Percentiles rank a stretch among this genome's conserved stretches.
These are phyloP conservation scores for Aspergillus ruber DNA, from an alignment of 2,329 filamentous ascomycete species.

Conservation along the genomic window DNA sequence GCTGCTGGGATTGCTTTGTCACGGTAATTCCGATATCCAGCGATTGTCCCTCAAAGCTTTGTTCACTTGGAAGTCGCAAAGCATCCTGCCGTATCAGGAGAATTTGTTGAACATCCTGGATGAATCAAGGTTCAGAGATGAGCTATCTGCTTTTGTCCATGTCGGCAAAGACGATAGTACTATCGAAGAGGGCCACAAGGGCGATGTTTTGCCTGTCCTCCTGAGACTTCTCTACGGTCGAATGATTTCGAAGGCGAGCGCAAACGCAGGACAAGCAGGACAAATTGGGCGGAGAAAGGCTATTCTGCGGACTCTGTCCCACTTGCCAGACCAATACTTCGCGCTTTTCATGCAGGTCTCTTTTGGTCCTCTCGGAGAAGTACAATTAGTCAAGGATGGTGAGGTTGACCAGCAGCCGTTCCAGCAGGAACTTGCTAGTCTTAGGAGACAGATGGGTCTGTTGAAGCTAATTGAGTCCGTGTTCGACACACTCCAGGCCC, in stretches of 20 bases:
- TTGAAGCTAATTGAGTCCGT: conserved; percentile 86
- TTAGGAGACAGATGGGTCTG: conserved; percentile 81
- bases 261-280: conserved; percentile 69
- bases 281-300: conserved; percentile 70
- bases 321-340: conserved; percentile 67
- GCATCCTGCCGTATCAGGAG: conserved; percentile 71
- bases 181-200: conserved; percentile 67
- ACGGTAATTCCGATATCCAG: conserved; percentile 87
- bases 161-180: conserved; percentile 57
- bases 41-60: conserved; percentile 77
- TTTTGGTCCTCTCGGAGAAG: conserved; percentile 60
- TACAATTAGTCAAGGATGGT: conserved; percentile 52
- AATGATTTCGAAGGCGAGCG: conserved; percentile 74
- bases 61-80: conserved; percentile 78
- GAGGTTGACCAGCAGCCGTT: conserved; percentile 50
- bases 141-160: conserved; percentile 82
- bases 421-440: conserved; percentile 53
- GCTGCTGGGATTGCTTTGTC: conserved; percentile 68
- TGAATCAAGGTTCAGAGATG: conserved; percentile 85
- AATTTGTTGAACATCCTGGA: conserved; percentile 82
- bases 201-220: conserved; percentile 74
- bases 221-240: conserved; percentile 84
- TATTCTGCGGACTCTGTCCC: conserved; percentile 70
- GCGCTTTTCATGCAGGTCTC: conserved; percentile 78
- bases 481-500: conserved; percentile 73